These are phyloP conservation scores for Ramaria sp. DNA, from an alignment of 768 basidiomycete species.

Conservation along the genomic window DNA sequence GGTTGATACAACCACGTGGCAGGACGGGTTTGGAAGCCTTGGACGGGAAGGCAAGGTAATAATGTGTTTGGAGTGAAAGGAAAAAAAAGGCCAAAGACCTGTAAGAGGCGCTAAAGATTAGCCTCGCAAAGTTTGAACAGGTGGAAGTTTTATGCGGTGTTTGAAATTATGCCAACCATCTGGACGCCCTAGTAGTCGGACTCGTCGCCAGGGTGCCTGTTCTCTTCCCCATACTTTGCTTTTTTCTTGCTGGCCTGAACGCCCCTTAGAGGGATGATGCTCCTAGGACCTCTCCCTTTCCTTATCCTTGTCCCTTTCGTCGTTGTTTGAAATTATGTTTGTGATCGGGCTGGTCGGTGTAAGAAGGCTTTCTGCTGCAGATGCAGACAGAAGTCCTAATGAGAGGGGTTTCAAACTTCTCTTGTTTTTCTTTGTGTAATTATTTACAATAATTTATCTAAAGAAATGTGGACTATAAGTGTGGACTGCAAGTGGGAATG, in stretches of 20 bases:
- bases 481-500: too few species aligned
- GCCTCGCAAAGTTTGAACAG: neutral
- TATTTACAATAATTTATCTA: too few species aligned
- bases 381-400: too few species aligned
- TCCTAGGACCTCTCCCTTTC: constrained; percentile 13
- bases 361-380: too few species aligned
- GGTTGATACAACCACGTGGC: constrained; percentile 61
- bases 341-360: too few species aligned
- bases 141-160: neutral
- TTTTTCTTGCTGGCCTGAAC: neutral
- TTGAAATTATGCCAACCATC: too few species aligned
- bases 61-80: constrained; percentile 36
- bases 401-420: too few species aligned
- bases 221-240: neutral
- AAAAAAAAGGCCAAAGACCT: neutral
- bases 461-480: too few species aligned
- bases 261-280: neutral
- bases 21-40: constrained; percentile 68
- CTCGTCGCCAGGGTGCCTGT: neutral
- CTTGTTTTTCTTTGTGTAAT: too few species aligned
- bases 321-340: too few species aligned
- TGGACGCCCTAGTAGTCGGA: neutral
- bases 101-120: neutral
- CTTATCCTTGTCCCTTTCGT: constrained; percentile 24
- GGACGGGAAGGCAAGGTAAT: constrained; percentile 57